These are phyloP conservation scores for Stephania cephalantha DNA, from an alignment of 164 flowering plant species.

Conservation along the genomic window DNA sequence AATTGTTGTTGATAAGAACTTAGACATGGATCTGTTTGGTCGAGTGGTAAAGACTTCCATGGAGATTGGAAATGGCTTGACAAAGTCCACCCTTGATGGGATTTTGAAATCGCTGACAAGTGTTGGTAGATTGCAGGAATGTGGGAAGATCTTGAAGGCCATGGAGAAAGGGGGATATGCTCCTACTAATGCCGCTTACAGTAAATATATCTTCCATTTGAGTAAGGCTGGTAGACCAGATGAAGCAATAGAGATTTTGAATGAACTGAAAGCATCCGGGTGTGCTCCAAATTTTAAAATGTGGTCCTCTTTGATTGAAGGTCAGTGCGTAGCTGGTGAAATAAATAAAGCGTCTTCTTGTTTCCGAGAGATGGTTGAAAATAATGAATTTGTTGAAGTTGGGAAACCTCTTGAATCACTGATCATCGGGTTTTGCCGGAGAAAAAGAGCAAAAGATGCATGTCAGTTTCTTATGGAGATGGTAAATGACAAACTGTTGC, in stretches of 20 bases:
- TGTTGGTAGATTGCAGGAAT: constrained; percentile 52
- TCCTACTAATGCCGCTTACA: constrained; percentile 24
- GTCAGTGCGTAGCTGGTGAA: constrained; percentile 50
- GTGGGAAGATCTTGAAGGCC: constrained; percentile 45
- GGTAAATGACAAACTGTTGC: constrained; percentile 33
- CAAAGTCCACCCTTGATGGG: constrained; percentile 32
- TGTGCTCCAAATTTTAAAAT: constrained; percentile 21
- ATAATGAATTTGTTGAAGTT: constrained; percentile 29
- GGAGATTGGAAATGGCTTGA: constrained; percentile 39
- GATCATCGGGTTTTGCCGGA: constrained; percentile 41
- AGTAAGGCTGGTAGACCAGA: constrained; percentile 34
- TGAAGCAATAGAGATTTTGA: constrained; percentile 38
- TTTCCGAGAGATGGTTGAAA: constrained; percentile 43
- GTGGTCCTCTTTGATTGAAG: constrained; percentile 50
- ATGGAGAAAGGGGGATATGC: constrained; percentile 53
- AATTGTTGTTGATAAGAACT: constrained; percentile 35
- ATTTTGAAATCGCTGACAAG: constrained; percentile 56
- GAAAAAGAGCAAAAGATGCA: constrained; percentile 43
- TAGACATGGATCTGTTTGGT: constrained; percentile 49
- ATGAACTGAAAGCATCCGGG: constrained; percentile 29
- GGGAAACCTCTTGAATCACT: constrained; percentile 44
- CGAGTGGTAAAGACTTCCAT: constrained; percentile 42
- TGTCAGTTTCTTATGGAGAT: constrained; percentile 35
- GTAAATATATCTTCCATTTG: constrained; percentile 36
- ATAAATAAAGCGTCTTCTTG: constrained; percentile 44